phyloP scores from a whole-genome alignment of 2,329 filamentous ascomycete species.

The Remersonia thermophila region DNA sequence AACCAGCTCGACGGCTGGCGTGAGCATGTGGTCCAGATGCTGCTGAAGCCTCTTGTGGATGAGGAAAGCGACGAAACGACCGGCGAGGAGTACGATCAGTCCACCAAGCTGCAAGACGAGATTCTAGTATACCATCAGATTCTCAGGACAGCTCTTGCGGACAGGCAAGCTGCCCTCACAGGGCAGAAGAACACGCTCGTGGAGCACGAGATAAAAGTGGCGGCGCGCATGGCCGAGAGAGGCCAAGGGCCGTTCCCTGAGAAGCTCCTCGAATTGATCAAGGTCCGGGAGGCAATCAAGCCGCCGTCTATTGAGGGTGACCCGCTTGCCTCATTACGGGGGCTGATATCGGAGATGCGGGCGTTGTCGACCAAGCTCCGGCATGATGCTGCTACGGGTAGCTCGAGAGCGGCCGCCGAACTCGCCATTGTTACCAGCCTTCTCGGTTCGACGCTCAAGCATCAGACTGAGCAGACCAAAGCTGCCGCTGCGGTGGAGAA shows the following conservation, averaged over 20 bases:
- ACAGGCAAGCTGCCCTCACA: slow-evolving; percentile 64
- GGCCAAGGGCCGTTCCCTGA: slow-evolving; percentile 61
- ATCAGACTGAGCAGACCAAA: slow-evolving; percentile 40
- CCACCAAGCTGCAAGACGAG: slow-evolving; percentile 77
- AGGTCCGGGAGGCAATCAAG: slow-evolving; percentile 34
- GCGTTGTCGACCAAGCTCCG: slow-evolving; percentile 48
- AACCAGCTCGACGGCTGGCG: slow-evolving; percentile 63
- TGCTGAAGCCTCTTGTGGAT: slow-evolving; percentile 68
- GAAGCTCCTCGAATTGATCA: slow-evolving; percentile 40
- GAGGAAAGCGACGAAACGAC: slow-evolving; percentile 67
- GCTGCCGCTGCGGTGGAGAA: slow-evolving; percentile 39
- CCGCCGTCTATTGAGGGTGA: slow-evolving; percentile 24
- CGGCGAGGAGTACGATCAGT: slow-evolving; percentile 82
- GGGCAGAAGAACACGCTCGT: slow-evolving; percentile 67
- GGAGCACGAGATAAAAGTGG: slow-evolving; percentile 55
- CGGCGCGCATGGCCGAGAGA: slow-evolving; percentile 46
- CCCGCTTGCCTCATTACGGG: slow-evolving; percentile 53
- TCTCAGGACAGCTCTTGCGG: slow-evolving; percentile 62
- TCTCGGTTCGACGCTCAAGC: slow-evolving; percentile 46
- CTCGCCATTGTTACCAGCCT: slow-evolving; percentile 51
- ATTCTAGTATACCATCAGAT: slow-evolving; percentile 77
- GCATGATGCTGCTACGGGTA: slow-evolving; percentile 41
- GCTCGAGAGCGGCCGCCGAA: slow-evolving; percentile 48
- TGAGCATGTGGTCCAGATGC: slow-evolving; percentile 55
- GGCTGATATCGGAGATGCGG: slow-evolving; percentile 57